phyloP scores from a whole-genome alignment of 2,329 filamentous ascomycete genomes.

The Calonectria fujianensis region DNA sequence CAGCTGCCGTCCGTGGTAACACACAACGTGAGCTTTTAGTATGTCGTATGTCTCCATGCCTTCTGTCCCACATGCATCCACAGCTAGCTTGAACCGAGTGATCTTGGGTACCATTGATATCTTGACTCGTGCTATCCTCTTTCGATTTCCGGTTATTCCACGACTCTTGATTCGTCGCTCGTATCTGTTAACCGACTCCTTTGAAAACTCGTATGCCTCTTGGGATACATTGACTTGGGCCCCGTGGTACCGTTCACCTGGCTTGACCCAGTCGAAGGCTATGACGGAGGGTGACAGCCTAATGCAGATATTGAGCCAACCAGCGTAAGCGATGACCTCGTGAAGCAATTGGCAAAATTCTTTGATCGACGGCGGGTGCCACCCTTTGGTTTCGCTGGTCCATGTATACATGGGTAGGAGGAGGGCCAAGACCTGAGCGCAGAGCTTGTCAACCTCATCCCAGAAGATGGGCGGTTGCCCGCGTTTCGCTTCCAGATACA shows the following conservation, averaged over 20 bases:
- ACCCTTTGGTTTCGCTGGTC: conserved; percentile 39
- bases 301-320: conserved; percentile 56
- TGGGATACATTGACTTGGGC: conserved; percentile 50
- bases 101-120: conserved; percentile 57
- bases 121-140: conserved; percentile 56
- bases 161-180: conserved; percentile 17
- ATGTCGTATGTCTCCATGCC: conserved; percentile 50
- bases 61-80: conserved; percentile 22
- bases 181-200: conserved; percentile 18
- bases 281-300: conserved; percentile 53
- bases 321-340: conserved; percentile 56
- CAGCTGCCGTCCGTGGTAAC: conserved; percentile 53
- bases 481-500: conserved; percentile 48
- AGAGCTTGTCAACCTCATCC: conserved; percentile 56
- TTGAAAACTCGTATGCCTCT: conserved; percentile 45
- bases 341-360: conserved; percentile 55
- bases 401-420: conserved; percentile 53
- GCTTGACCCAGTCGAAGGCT: conserved; percentile 54
- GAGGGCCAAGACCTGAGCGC: conserved; percentile 48
- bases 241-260: conserved; percentile 53
- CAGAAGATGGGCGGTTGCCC: conserved; percentile 56
- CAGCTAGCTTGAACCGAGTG: conserved; percentile 45
- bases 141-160: background rate
- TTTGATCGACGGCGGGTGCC: conserved; percentile 29
- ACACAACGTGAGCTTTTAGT: conserved; percentile 55